Percentiles rank a stretch among this genome's conserved stretches.
phyloP scores from a whole-genome alignment of 805 yeast genomes.

The Ogataea parapolymorpha region DNA sequence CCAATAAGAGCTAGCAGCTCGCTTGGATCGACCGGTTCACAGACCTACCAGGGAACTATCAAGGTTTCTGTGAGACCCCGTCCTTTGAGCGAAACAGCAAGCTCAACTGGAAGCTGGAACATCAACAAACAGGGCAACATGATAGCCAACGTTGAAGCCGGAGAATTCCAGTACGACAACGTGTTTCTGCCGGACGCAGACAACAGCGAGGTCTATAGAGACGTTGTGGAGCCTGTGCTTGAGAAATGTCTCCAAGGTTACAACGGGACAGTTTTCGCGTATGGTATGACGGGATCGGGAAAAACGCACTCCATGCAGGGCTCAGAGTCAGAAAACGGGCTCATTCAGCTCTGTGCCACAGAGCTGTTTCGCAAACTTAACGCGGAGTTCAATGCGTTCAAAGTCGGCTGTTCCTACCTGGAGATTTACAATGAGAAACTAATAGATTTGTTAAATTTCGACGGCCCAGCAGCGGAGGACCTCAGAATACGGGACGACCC shows the following conservation, averaged over 20 bases:
- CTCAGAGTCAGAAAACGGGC: slow-evolving; percentile 56
- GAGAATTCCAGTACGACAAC: slow-evolving; percentile 72
- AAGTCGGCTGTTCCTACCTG: slow-evolving; percentile 64
- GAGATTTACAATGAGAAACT: slow-evolving; percentile 88
- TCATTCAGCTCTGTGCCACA: slow-evolving; percentile 64
- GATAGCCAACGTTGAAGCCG: slow-evolving; percentile 51
- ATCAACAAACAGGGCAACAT: slow-evolving; percentile 38
- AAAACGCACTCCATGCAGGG: slow-evolving; percentile 89
- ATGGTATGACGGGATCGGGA: slow-evolving; percentile 94
- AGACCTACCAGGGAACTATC: slow-evolving; percentile 62
- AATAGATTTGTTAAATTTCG: slow-evolving; percentile 63
- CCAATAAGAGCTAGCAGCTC: slow-evolving; percentile 25
- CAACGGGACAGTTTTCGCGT: slow-evolving; percentile 88
- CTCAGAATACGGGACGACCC: slow-evolving; percentile 78
- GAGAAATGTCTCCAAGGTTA: slow-evolving; percentile 64
- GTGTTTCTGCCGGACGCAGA: slow-evolving; percentile 59
- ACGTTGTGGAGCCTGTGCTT: slow-evolving; percentile 51
- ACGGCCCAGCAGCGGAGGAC: slow-evolving; percentile 41
- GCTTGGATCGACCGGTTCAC: slow-evolving; percentile 11
- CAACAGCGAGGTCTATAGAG: slow-evolving; percentile 60
- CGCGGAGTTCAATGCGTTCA: slow-evolving; percentile 33
- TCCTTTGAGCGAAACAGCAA: slow-evolving; percentile 40
- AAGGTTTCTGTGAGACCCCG: slow-evolving; percentile 76
- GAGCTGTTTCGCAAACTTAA: slow-evolving; percentile 52
- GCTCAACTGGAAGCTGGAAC: slow-evolving; percentile 38